phyloP scores from a whole-genome alignment of 2,329 filamentous ascomycete genomes.

The Colletotrichum somersetense region DNA sequence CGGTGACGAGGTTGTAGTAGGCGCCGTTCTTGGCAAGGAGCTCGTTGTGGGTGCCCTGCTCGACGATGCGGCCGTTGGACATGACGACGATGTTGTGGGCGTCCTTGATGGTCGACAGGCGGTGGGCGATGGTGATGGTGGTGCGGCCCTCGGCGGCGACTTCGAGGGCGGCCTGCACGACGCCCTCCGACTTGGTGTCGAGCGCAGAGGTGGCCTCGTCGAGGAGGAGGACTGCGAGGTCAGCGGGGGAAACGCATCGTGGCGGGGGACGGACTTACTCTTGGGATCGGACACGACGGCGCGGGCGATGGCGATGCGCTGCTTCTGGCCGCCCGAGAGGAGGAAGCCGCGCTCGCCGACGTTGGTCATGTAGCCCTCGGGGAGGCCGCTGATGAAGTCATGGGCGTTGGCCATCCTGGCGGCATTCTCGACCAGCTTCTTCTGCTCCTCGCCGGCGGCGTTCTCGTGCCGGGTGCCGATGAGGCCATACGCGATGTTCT shows the following conservation, averaged over 20 bases:
- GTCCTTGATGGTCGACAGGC: constrained; percentile 92
- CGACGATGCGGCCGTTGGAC: constrained; percentile 84
- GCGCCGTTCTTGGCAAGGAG: constrained; percentile 78
- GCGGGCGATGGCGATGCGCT: constrained; percentile 93
- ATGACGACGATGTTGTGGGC: constrained; percentile 98
- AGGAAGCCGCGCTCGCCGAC: constrained; percentile 96
- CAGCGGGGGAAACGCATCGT: constrained; percentile 30
- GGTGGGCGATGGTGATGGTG: constrained; percentile 96
- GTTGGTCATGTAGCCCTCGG: constrained; percentile 91
- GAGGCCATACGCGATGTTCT: constrained; percentile 91
- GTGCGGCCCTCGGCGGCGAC: constrained; percentile 87
- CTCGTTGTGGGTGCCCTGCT: constrained; percentile 89
- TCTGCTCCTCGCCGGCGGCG: constrained; percentile 75
- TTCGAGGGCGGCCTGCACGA: constrained; percentile 93
- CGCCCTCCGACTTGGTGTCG: constrained; percentile 93
- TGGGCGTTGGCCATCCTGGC: constrained; percentile 94
- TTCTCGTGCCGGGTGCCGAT: constrained; percentile 85
- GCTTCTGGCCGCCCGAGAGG: constrained; percentile 94
- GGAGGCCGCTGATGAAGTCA: constrained; percentile 85
- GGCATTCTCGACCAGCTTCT: constrained; percentile 80
- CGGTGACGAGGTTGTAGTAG: constrained; percentile 88
- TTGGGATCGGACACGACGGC: constrained; percentile 93
- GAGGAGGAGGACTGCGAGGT: constrained; percentile 76
- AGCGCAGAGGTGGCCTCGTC: constrained; percentile 96
- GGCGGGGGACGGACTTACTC: constrained; percentile 55